These are phyloP conservation scores for Phellinidium pouzarii DNA, from an alignment of 1,284 basidiomycete genomes.

Conservation along the genomic window DNA sequence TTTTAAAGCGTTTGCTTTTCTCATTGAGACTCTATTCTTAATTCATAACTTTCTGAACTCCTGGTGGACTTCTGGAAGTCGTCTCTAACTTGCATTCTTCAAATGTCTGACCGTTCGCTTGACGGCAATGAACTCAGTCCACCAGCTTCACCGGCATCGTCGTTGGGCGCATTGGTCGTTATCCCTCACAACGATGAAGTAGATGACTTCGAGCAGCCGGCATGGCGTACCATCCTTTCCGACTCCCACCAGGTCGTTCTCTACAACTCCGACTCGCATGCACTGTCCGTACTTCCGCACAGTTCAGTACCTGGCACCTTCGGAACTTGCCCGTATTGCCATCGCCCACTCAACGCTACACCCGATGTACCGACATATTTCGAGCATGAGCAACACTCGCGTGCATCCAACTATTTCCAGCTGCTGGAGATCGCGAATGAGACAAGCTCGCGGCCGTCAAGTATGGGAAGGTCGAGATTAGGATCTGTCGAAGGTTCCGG, in stretches of 20 bases:
- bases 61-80: too few species aligned
- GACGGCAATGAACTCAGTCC: background rate
- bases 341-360: conserved; percentile 39
- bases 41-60: too few species aligned
- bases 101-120: background rate
- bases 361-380: conserved; percentile 20
- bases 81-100: background rate
- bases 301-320: conserved; percentile 25
- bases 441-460: conserved; percentile 49
- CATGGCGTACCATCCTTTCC: conserved; percentile 68
- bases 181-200: conserved; percentile 2
- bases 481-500: conserved; percentile 3
- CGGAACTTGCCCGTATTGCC: conserved; percentile 64
- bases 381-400: conserved; percentile 31
- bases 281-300: conserved; percentile 57
- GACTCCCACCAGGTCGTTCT: conserved; percentile 82
- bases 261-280: conserved; percentile 83
- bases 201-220: background rate
- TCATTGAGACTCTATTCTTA: too few species aligned
- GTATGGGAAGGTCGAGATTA: conserved; percentile 27
- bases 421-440: conserved; percentile 65
- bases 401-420: conserved; percentile 70
- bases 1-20: too few species aligned
- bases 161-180: conserved; percentile 1
- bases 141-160: too few species aligned